These are phyloP conservation scores for Tuber borchii DNA, from an alignment of 495 filamentous ascomycete species.

Conservation along the genomic window DNA sequence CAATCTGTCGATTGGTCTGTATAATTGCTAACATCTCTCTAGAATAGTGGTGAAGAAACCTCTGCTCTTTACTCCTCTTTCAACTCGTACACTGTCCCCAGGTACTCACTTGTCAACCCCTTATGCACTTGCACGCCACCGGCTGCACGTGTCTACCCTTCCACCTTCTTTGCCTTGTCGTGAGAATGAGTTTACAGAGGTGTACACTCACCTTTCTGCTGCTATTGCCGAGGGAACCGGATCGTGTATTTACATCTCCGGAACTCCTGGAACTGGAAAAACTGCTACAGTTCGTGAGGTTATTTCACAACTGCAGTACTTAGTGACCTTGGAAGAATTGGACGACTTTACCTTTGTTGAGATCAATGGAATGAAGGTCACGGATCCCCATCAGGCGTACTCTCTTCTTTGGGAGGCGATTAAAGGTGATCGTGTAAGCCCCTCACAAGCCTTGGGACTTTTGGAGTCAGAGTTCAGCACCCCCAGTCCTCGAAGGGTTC, in stretches of 20 bases:
- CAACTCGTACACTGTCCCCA: constrained; percentile 76
- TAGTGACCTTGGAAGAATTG: constrained; percentile 81
- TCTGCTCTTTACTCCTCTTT: constrained; percentile 89
- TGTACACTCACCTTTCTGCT: constrained; percentile 87
- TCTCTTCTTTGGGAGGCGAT: constrained; percentile 92
- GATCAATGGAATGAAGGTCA: constrained; percentile 99
- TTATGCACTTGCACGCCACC: constrained; percentile 80
- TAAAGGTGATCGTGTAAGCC: constrained; percentile 84
- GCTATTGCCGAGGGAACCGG: constrained; percentile 91
- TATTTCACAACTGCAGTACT: constrained; percentile 74
- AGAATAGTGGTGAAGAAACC: constrained; percentile 80
- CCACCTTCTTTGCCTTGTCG: constrained; percentile 84
- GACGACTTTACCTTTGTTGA: constrained; percentile 99
- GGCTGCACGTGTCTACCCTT: constrained; percentile 88
- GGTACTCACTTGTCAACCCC: constrained; percentile 72
- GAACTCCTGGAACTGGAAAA: constrained; percentile 96
- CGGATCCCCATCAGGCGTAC: constrained; percentile 95
- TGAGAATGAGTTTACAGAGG: constrained; percentile 80
- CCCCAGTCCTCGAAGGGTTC: constrained; percentile 80
- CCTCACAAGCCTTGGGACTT: constrained; percentile 82
- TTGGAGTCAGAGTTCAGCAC: constrained; percentile 86
- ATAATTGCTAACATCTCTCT: constrained; percentile 14
- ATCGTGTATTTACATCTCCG: constrained; percentile 98
- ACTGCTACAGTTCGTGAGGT: constrained; percentile 97
- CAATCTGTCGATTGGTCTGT: background rate